Evolutionary conservation across 1,284 basidiomycete species (phyloP), one percentile per base, ranked within the genome.

Genomic region (Irpex lacteus): DNA sequence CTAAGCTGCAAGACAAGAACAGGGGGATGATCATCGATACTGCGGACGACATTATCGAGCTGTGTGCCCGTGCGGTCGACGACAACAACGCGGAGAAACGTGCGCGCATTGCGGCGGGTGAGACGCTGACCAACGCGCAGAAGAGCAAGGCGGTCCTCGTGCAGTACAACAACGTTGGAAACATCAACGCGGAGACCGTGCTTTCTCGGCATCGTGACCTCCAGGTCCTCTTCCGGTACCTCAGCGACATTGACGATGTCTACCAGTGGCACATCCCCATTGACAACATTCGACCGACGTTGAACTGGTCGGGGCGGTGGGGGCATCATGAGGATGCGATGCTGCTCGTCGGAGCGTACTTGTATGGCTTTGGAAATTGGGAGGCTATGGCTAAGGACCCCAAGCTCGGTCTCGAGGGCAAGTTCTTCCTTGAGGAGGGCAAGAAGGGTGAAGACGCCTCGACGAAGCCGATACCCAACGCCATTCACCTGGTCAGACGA

Each of bases 111-210:
- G 90, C 91, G 62, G 87, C 90, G 21, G 96, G 96, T 61, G 96
- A 98, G 77, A 87, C 91, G 0, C 77, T 93, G 69, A 91, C 89
- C 18, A 92, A 92, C 70, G 90, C 91, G 8, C 91, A 93, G 78
- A 95, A 95, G 79, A 94, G 92, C 82, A 98, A 98, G 76, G 98
- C 97, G 0, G 94, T 98, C 59, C 85, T 98, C 50, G 92, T 98
- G 69, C 89, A 90, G 13, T 98, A 91, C 82, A 88, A 92, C 65
- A 91, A 90, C 61, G 95, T 98, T 63, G 85, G 90, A 63, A 95
- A 94, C 71, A 95, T 99, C 82, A 99, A 99, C 74, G 98, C 98
- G 18, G 97, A 98, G 76, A 99, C 98, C 0, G 92, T 98, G 49
- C 85, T 98, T 60, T 94, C 93, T 18, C 88, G 98, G 44, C 85